phyloP scores from a whole-genome alignment of 371 early-diverging fungal genomes.

The Dinochytrium kinnereticum region DNA sequence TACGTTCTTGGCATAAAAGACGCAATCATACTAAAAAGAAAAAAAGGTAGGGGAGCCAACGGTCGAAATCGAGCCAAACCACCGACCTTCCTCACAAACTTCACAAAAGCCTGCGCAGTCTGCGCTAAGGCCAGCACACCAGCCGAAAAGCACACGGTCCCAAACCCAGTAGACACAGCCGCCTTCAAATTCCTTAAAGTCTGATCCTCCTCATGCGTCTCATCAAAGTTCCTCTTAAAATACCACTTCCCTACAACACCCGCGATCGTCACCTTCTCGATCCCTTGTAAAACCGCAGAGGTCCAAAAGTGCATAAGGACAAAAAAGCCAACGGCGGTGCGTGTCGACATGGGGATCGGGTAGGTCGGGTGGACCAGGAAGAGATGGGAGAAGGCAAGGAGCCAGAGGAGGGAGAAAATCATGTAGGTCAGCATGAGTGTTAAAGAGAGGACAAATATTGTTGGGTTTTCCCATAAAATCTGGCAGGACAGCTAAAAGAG shows the following conservation, averaged over 20 bases:
- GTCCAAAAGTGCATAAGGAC: conserved; percentile 79
- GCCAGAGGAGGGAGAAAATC: conserved; percentile 69
- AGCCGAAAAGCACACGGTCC: conserved; percentile 71
- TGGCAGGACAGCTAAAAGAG: conserved; percentile 70
- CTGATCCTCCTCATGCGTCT: conserved; percentile 35
- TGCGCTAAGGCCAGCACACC: conserved; percentile 70
- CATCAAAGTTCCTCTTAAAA: conserved; percentile 37
- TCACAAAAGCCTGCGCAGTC: conserved; percentile 54
- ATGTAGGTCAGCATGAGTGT: conserved; percentile 61
- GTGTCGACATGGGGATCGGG: conserved; percentile 16
- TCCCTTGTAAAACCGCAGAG: conserved; percentile 67
- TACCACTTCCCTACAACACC: conserved; percentile 82
- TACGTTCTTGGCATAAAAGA: too few species aligned
- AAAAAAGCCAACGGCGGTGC: conserved; percentile 54
- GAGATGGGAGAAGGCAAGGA: conserved; percentile 67
- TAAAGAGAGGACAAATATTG: conserved; percentile 66
- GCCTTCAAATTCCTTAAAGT: conserved; percentile 40
- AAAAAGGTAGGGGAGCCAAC: too few species aligned
- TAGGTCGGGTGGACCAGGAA: conserved; percentile 51
- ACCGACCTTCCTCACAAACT: conserved; percentile 43
- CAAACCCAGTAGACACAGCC: conserved; percentile 70
- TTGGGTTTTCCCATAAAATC: conserved; percentile 72
- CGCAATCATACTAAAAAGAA: too few species aligned
- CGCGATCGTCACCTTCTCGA: conserved; percentile 72
- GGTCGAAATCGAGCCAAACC: too few species aligned